Percentiles rank a stretch among this genome's conserved stretches.
These are phyloP conservation scores for Limnomonas spitsbergensis DNA, from an alignment of 139 green algal species.

Conservation along the genomic window DNA sequence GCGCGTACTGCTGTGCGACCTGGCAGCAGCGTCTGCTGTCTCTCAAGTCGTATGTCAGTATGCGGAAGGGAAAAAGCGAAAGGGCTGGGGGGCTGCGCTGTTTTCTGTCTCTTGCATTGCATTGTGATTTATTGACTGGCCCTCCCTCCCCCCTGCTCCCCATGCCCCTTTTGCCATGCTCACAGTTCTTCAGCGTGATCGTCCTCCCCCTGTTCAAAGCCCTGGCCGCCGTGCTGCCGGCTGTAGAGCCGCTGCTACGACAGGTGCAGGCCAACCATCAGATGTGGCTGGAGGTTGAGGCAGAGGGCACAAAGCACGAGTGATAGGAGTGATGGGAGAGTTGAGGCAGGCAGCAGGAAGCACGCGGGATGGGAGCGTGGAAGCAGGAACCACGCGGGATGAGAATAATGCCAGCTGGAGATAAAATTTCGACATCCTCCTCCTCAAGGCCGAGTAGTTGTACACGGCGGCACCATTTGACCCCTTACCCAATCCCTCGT, in stretches of 20 bases:
- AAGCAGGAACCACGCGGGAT: no score
- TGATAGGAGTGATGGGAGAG: no score
- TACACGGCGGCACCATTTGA: no score
- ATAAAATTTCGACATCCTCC: no score
- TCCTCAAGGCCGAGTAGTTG: no score
- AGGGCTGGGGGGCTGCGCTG: not conserved
- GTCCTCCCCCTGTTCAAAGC: not conserved
- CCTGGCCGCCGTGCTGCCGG: not conserved
- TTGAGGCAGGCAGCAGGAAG: no score
- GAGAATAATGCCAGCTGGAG: no score
- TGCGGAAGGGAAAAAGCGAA: not conserved
- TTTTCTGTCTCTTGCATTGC: not conserved
- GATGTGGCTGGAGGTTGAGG: not conserved
- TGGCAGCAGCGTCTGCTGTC: not conserved
- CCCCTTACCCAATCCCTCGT: no score
- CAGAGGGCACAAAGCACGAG: no score
- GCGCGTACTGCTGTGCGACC: not conserved
- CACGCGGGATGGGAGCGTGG: no score
- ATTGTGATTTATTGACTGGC: not conserved
- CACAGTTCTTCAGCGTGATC: slow-evolving; percentile 9
- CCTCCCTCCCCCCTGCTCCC: not conserved
- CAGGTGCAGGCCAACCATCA: not conserved
- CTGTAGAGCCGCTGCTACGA: not conserved
- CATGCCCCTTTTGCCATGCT: no score
- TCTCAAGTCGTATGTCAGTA: not conserved